A percentile compares a stretch with the other conserved stretches of the same genome.
These are phyloP conservation scores for Camelina neglecta DNA, from an alignment of 345 rosid genomes.

Conservation along the genomic window DNA sequence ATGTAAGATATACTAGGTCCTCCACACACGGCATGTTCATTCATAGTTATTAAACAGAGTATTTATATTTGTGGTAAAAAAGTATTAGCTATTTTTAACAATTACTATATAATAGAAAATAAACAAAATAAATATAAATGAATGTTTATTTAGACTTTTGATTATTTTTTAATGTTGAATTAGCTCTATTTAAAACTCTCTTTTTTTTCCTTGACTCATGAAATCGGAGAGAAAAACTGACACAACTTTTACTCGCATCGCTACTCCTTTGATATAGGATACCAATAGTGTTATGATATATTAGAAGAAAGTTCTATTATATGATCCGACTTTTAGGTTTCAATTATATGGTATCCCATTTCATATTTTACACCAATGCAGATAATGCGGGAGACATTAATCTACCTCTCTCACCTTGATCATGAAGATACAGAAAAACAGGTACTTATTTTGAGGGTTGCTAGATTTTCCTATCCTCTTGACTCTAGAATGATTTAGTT, in stretches of 20 bases:
- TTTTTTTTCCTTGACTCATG: neutral
- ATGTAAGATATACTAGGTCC: slow-evolving; percentile 11
- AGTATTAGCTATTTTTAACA: neutral
- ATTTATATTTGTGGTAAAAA: neutral
- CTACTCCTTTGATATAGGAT: neutral
- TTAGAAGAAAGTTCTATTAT: slow-evolving; percentile 9
- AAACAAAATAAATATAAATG: neutral
- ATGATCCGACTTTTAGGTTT: slow-evolving; percentile 3
- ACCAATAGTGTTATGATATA: slow-evolving; percentile 1
- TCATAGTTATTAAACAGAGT: slow-evolving; percentile 6
- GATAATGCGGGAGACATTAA: slow-evolving; percentile 97
- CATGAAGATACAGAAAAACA: slow-evolving; percentile 98
- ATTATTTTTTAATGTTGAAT: neutral
- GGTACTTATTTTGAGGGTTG: slow-evolving; percentile 51
- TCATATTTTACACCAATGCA: slow-evolving; percentile 38
- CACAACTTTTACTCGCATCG: neutral
- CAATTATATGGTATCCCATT: slow-evolving; percentile 4
- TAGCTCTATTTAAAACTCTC: neutral
- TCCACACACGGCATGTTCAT: slow-evolving; percentile 11
- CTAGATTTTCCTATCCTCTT: slow-evolving; percentile 17
- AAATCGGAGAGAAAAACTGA: neutral
- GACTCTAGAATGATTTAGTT: slow-evolving; percentile 18
- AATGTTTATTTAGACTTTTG: neutral
- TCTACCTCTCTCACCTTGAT: slow-evolving; percentile 94
- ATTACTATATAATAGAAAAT: neutral